A percentile compares a stretch with the other conserved stretches of the same genome.
Conservation (phyloP, 768 basidiomycete species). For the Phlebiopsis flavidoalba region DNA sequence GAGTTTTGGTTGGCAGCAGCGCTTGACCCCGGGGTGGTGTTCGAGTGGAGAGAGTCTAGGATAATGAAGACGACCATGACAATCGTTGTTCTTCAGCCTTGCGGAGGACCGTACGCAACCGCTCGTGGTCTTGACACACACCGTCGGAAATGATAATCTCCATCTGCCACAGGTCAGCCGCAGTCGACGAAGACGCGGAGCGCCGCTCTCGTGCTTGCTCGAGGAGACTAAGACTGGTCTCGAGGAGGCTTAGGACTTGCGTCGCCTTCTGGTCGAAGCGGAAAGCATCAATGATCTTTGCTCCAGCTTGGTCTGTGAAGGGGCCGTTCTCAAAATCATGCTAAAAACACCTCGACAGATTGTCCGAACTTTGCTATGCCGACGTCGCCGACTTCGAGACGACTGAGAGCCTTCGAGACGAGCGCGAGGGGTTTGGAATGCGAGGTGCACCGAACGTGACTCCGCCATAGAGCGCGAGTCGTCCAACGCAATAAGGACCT, state of each 20-base stretch:
- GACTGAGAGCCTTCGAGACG: conserved; percentile 84
- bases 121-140: conserved; percentile 95
- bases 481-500: conserved; percentile 90
- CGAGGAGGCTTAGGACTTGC: conserved; percentile 77
- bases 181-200: conserved; percentile 52
- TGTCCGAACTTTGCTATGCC: conserved; percentile 90
- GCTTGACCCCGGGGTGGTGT: conserved; percentile 24
- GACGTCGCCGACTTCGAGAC: conserved; percentile 94
- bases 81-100: conserved; percentile 82
- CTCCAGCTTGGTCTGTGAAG: conserved; percentile 76
- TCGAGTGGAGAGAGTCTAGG: conserved; percentile 77
- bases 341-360: conserved; percentile 76
- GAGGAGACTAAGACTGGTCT: conserved; percentile 69
- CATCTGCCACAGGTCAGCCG: conserved; percentile 92
- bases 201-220: conserved; percentile 72
- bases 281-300: conserved; percentile 79
- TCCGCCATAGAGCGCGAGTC: conserved; percentile 98
- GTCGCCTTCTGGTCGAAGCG: conserved; percentile 87
- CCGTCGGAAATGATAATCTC: conserved; percentile 99
- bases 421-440: conserved; percentile 91
- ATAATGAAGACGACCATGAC: conserved; percentile 97
- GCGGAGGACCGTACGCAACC: conserved; percentile 71
- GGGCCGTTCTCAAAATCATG: conserved; percentile 83
- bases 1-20: conserved; percentile 46
- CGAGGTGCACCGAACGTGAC: conserved; percentile 86